Evolutionary conservation across 1,284 basidiomycete genomes (phyloP).

Genomic region (Ceratobasidium sp.): DNA sequence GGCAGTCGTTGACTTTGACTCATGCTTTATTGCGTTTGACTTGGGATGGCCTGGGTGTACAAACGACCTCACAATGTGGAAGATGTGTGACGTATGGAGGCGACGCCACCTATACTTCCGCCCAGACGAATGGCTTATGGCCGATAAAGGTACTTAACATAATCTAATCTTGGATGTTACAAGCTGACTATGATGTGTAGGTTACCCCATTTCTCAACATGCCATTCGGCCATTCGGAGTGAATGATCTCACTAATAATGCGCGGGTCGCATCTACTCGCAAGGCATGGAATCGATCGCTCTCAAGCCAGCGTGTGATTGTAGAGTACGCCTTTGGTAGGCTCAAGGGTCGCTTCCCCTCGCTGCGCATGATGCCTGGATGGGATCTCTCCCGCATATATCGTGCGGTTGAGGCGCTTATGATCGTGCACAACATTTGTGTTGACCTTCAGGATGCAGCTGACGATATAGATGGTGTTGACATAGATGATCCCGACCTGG

Average conservation of each 20-base stretch:
- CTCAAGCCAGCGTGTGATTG: constrained; percentile 47
- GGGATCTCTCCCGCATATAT: constrained; percentile 48
- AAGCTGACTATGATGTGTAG: constrained; percentile 31
- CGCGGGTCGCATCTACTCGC: constrained; percentile 18
- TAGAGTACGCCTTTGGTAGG: constrained; percentile 51
- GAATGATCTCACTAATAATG: constrained; percentile 43
- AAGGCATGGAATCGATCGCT: constrained; percentile 48
- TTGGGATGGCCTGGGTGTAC: constrained; percentile 53
- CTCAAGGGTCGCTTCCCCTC: constrained; percentile 51
- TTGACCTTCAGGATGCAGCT: not conserved
- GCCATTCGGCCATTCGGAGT: constrained; percentile 49
- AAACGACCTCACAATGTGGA: constrained; percentile 49
- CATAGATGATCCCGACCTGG: not conserved
- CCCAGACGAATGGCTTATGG: constrained; percentile 50
- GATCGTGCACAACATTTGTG: constrained; percentile 50
- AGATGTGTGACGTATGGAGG: constrained; percentile 50
- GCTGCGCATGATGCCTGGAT: constrained; percentile 47
- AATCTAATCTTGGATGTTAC: not conserved
- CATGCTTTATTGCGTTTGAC: constrained; percentile 49
- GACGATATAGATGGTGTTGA: constrained; percentile 5
- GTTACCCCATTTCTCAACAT: constrained; percentile 49
- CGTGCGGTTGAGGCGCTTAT: constrained; percentile 49
- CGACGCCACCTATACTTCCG: constrained; percentile 47
- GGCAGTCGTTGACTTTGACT: constrained; percentile 49
- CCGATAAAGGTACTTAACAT: constrained; percentile 50